Evolutionary conservation across 1,139 yeast genomes (phyloP), one percentile per base, ranked within the genome.

Genomic region (Protomyces pachydermus): DNA sequence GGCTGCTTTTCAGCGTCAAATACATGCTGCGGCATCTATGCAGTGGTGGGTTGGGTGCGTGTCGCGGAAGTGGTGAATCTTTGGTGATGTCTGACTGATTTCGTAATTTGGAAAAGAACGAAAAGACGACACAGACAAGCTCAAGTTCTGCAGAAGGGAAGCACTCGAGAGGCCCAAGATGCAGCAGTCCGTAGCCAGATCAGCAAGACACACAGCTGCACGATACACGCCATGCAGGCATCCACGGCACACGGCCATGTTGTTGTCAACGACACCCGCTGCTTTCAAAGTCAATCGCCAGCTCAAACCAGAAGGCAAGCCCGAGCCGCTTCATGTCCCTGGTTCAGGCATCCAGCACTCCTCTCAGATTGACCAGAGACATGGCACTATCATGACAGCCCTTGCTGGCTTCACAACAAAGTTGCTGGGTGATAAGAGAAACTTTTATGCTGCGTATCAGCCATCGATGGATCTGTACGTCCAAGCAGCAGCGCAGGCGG

Each of bases 401-500:
- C 37, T 58, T 16, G 62, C 56, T n/a, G 45, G 37, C 28, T 28
- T 51, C 37, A 55, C 56, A 3, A 39, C 62, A 3, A 58, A 58
- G 35, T n/a, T 51, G 12, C 52, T 58, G 56, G 62, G 62, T 14
- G 18, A 32, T 9, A 37, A 52, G 51, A 42, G 54, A 28, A 58
- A 51, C 18, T 58, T 51, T 25, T 58, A 58, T 34, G 45, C 62
- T 14, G 62, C 62, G 10, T 58, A 58, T 34, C 62, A 58, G 37
- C 62, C 62, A 2, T 58, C 62, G 18, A 58, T 58, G 62, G 62
- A 58, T 38, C 52, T 58, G 14, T 58, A 58, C 35, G 56, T 58
- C 12, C 62, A 58, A 34, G 42, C 56, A n/a, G 62, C 62, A 16
- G 62, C 62, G 9, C 62, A 58, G 42, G 62, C 62, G 28, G 62